phyloP scores from a whole-genome alignment of 805 yeast species.

The Nakazawaea laoshanensis region DNA sequence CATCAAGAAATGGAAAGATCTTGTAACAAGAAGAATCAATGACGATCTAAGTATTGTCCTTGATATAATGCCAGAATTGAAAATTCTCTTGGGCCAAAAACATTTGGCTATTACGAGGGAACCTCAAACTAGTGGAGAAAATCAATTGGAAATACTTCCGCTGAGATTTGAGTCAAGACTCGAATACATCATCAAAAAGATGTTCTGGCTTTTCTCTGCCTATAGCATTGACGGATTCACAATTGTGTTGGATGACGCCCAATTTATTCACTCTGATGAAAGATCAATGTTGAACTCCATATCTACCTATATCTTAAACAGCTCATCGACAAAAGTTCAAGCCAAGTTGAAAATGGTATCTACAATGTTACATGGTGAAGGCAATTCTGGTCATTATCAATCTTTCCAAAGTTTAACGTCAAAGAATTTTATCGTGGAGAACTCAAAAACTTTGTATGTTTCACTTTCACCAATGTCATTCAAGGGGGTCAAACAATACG shows the following conservation, averaged over 20 bases:
- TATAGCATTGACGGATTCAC: conserved; percentile 32
- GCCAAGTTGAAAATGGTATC: conserved; percentile 6
- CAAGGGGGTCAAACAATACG: conserved; percentile 1
- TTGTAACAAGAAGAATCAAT: conserved; percentile 27
- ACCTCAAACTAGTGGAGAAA: conserved; percentile 10
- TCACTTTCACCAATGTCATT: conserved; percentile 3
- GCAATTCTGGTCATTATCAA: conserved; percentile 1
- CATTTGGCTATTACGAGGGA: conserved; percentile 21
- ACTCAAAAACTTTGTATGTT: neutral
- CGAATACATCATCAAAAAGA: conserved; percentile 30
- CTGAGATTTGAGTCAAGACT: conserved; percentile 29
- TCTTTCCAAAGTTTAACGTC: conserved; percentile 1
- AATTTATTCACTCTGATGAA: conserved; percentile 30
- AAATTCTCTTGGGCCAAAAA: conserved; percentile 31
- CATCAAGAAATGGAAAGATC: conserved; percentile 31
- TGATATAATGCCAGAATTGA: conserved; percentile 35
- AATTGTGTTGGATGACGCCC: conserved; percentile 35
- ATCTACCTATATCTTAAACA: conserved; percentile 14
- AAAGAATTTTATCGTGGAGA: neutral
- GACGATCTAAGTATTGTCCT: conserved; percentile 33
- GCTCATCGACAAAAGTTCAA: conserved; percentile 10
- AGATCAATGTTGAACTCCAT: conserved; percentile 23
- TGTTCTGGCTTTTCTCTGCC: conserved; percentile 27
- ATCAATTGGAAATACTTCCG: conserved; percentile 14
- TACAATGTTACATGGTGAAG: conserved; percentile 3